A percentile compares a stretch with the other conserved stretches of the same genome.
Evolutionary conservation across 768 basidiomycete species (phyloP).

Genomic region (Auriscalpium orientale): DNA sequence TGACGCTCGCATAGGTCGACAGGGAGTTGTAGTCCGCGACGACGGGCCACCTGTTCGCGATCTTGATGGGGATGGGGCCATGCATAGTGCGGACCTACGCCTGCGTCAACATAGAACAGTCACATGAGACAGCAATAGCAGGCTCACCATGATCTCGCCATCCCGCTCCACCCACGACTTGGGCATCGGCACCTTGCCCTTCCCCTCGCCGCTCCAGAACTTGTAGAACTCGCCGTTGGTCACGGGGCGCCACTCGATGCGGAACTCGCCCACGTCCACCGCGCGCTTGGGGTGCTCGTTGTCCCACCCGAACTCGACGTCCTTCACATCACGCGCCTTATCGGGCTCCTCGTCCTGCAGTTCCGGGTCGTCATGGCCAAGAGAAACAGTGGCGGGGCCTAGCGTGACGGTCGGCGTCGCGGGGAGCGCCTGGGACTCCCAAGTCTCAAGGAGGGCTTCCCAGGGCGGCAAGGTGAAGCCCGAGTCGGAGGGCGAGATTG

Average conservation of each 20-base stretch:
- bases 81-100: constrained; percentile 75
- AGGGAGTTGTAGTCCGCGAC: constrained; percentile 72
- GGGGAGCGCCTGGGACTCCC: constrained; percentile 42
- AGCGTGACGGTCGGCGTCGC: constrained; percentile 41
- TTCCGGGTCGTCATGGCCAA: constrained; percentile 86
- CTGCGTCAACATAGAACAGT: background rate
- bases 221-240: constrained; percentile 81
- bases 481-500: constrained; percentile 68
- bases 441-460: constrained; percentile 40
- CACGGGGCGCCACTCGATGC: constrained; percentile 78
- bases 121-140: background rate
- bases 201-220: constrained; percentile 44
- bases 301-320: constrained; percentile 90
- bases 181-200: constrained; percentile 46
- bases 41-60: constrained; percentile 83
- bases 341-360: constrained; percentile 47
- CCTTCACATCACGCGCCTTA: constrained; percentile 21
- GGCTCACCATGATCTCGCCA: constrained; percentile 42
- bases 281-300: constrained; percentile 72
- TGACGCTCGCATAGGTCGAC: constrained; percentile 70
- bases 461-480: constrained; percentile 73
- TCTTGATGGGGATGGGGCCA: constrained; percentile 70
- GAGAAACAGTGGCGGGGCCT: constrained; percentile 46
- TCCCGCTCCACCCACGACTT: constrained; percentile 65
- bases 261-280: constrained; percentile 60